These are phyloP conservation scores for Ascochyta pisi DNA, from an alignment of 2,329 filamentous ascomycete genomes.

Conservation along the genomic window DNA sequence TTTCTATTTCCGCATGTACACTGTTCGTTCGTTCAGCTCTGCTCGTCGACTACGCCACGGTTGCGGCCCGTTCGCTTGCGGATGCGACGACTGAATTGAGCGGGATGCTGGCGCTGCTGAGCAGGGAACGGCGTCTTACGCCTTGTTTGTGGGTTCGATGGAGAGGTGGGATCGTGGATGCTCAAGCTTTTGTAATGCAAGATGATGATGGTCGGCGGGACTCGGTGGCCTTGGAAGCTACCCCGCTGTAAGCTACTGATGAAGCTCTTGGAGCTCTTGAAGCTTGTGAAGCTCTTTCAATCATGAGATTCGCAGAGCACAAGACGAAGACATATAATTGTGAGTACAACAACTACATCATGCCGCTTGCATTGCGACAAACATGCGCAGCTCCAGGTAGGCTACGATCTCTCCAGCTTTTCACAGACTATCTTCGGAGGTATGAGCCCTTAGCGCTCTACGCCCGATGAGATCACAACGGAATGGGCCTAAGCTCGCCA, in stretches of 20 bases:
- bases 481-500: slow-evolving; percentile 22
- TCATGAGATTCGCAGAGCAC: not conserved
- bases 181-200: slow-evolving; percentile 7
- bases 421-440: not conserved
- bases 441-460: slow-evolving; percentile 7
- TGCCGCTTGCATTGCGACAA: not conserved
- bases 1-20: not conserved
- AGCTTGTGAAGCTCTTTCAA: not conserved
- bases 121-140: not conserved
- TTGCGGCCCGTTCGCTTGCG: slow-evolving; percentile 1
- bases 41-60: not conserved
- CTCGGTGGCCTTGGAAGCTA: slow-evolving; percentile 22
- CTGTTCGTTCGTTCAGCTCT: not conserved
- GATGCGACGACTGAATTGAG: not conserved
- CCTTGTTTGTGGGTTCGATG: not conserved
- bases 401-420: not conserved
- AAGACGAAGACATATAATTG: not conserved
- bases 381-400: not conserved
- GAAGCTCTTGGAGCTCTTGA: slow-evolving; percentile 9
- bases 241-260: slow-evolving; percentile 21
- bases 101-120: not conserved
- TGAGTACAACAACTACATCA: not conserved
- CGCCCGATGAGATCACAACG: slow-evolving; percentile 13
- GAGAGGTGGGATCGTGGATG: not conserved
- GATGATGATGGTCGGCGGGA: not conserved